A percentile compares a stretch with the other conserved stretches of the same genome.
These are phyloP conservation scores for Cyberlindnera saturnus DNA, from an alignment of 805 yeast species.

Conservation along the genomic window DNA sequence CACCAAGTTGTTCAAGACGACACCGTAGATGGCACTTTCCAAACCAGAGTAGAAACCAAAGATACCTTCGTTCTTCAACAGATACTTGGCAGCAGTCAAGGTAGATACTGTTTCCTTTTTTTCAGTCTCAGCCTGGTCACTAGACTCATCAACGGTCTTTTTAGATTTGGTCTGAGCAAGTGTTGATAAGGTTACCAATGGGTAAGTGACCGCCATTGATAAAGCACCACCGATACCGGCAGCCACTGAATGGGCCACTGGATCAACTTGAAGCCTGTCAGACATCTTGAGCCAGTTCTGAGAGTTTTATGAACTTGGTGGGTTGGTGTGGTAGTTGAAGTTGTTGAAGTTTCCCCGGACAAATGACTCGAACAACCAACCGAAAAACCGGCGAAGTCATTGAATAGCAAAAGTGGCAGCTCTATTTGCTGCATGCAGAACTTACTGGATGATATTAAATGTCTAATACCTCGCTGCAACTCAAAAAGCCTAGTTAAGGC, in stretches of 20 bases:
- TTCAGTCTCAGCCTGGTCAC: slow-evolving; percentile 2
- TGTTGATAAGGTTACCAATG: slow-evolving; percentile 80
- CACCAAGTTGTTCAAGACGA: slow-evolving; percentile 78
- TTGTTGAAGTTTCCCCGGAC: neutral
- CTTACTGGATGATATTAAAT: too few relatives aligned
- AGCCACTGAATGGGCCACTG: slow-evolving; percentile 76
- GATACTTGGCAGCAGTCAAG: slow-evolving; percentile 37
- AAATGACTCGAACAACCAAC: neutral
- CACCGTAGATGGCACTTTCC: slow-evolving; percentile 82
- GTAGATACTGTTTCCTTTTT: slow-evolving; percentile 19
- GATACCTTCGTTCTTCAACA: slow-evolving; percentile 54
- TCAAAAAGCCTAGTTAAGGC: too few relatives aligned
- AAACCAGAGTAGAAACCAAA: slow-evolving; percentile 76
- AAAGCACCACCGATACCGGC: slow-evolving; percentile 94
- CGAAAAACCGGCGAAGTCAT: too few relatives aligned
- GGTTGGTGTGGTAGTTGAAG: neutral
- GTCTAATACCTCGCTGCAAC: too few relatives aligned
- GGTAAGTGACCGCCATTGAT: slow-evolving; percentile 83
- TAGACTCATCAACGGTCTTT: slow-evolving; percentile 13
- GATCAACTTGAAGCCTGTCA: slow-evolving; percentile 22
- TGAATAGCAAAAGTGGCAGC: too few relatives aligned
- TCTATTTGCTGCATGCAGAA: too few relatives aligned
- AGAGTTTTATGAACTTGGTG: too few relatives aligned
- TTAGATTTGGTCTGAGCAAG: slow-evolving; percentile 69
- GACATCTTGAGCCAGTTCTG: slow-evolving; percentile 10